Evolutionary conservation across 2,329 filamentous ascomycete species (phyloP), one percentile per base, ranked within the genome.

Genomic region (Aspergillus niger): DNA sequence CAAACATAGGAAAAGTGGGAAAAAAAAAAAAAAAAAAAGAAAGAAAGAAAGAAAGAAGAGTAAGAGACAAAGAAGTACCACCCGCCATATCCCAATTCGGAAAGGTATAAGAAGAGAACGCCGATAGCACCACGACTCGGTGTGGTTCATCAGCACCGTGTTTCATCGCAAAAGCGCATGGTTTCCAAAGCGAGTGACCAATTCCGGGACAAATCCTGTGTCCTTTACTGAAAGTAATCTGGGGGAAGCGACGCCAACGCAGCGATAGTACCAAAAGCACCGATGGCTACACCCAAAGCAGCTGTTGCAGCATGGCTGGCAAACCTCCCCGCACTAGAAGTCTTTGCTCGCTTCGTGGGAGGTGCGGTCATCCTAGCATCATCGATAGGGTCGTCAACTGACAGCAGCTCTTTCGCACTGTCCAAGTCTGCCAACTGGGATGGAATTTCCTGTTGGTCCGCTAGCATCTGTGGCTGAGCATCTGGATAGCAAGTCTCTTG

Each of bases 161-260:
- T 32, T 47, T 47, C 53, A 44, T 55, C 47, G 17, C 41, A 44
- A 7, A 11, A 55, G 24, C 17, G 43, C 39, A 55, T 55, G 3
- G 38, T 44, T 54, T 52, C 44, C 15, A 49, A 43, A 51, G 41
- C 44, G 59, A 65, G 17, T 28, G 28, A 53, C 47, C 54, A 60
- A 59, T 7, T 41, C 41, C 22, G 20, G 7, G 26, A 24, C 3
- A 13, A 24, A 4, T 11, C 8, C 3, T 32, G 17, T 32, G 17
- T 49, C 30, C 28, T 65, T 67, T 79, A 41, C 47, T 70, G 65
- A 65, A 80, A 80, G 64, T 74, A 80, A 55, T 79, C 76, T 5
- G 74, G 68, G 8, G 79, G 79, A 13, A 81, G 70, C 24, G 77
- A 71, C 11, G 77, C 77, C 48, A 81, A 69, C 17, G 74, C 67